phyloP scores from a whole-genome alignment of 2,329 filamentous ascomycete species.

The Ophiosphaerella herpotricha region DNA sequence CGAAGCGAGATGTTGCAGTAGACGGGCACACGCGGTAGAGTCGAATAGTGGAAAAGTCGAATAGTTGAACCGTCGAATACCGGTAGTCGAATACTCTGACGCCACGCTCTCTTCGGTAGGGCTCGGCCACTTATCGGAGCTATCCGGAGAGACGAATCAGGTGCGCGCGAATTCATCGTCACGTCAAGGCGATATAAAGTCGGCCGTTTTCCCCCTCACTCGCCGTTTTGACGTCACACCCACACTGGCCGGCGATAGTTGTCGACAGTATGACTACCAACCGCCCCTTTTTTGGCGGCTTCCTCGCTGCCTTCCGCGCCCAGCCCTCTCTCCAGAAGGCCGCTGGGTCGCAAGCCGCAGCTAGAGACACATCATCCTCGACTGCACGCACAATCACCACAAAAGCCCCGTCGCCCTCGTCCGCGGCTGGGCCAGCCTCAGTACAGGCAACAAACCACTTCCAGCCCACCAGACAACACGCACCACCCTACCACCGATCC shows the following conservation, averaged over 20 bases:
- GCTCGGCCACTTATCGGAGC: background rate
- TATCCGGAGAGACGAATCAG: slow-evolving; percentile 2
- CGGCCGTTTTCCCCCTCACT: background rate
- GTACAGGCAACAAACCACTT: slow-evolving; percentile 46
- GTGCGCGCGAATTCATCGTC: slow-evolving; percentile 4
- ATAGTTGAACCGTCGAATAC: too few species aligned
- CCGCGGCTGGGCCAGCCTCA: slow-evolving; percentile 43
- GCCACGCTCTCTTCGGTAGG: background rate
- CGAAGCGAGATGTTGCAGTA: slow-evolving; percentile 1
- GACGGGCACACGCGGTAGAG: too few species aligned
- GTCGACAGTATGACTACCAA: slow-evolving; percentile 62
- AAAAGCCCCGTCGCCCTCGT: slow-evolving; percentile 37
- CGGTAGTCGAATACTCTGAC: too few species aligned
- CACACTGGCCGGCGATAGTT: background rate
- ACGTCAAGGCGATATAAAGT: background rate
- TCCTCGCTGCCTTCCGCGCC: slow-evolving; percentile 69
- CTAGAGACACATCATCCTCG: slow-evolving; percentile 47
- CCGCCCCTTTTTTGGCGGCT: slow-evolving; percentile 68
- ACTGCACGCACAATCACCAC: slow-evolving; percentile 47
- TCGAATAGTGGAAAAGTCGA: too few species aligned
- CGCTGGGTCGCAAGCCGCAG: slow-evolving; percentile 48
- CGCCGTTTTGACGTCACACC: slow-evolving; percentile 3
- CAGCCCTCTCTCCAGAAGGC: slow-evolving; percentile 65
- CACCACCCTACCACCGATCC: slow-evolving; percentile 44
- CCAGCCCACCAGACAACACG: slow-evolving; percentile 49